Evolutionary conservation across 1,284 basidiomycete species (phyloP).

Genomic region (Microbotryum silenes-acaulis): DNA sequence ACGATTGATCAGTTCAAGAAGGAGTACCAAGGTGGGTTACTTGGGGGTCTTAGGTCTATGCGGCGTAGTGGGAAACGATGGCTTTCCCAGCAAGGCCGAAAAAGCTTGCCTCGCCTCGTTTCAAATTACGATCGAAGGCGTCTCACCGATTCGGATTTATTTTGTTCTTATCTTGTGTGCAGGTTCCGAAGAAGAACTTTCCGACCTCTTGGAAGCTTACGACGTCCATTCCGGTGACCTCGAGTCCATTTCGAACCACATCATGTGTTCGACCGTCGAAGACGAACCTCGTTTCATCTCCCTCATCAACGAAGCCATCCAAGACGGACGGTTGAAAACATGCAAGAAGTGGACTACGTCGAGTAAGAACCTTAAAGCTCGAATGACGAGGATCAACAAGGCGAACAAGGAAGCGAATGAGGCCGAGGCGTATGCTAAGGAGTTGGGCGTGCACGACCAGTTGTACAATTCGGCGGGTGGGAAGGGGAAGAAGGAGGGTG

Average conservation of each 20-base stretch:
- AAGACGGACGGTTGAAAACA: slow-evolving; percentile 49
- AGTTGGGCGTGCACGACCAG: slow-evolving; percentile 89
- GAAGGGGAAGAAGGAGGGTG: slow-evolving; percentile 48
- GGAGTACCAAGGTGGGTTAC: slow-evolving; percentile 69
- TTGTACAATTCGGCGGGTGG: slow-evolving; percentile 51
- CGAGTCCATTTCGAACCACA: slow-evolving; percentile 66
- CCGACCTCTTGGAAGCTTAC: slow-evolving; percentile 70
- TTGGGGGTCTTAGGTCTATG: neutral
- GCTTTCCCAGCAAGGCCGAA: no score
- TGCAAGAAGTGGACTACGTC: slow-evolving; percentile 60
- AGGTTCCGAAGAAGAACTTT: slow-evolving; percentile 76
- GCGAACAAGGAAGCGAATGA: slow-evolving; percentile 68
- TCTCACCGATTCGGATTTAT: neutral
- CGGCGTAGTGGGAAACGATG: neutral
- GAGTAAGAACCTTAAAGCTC: slow-evolving; percentile 67
- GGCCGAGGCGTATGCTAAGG: slow-evolving; percentile 75
- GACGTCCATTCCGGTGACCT: slow-evolving; percentile 59
- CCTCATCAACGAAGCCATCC: slow-evolving; percentile 61
- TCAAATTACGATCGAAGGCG: no score
- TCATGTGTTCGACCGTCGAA: slow-evolving; percentile 63
- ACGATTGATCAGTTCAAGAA: slow-evolving; percentile 83
- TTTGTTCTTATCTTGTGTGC: neutral
- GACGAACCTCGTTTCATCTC: slow-evolving; percentile 76
- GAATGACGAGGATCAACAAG: slow-evolving; percentile 49
- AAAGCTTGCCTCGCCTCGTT: neutral